These are phyloP conservation scores for Acacia pycnantha DNA, from an alignment of 331 rosid genomes.

Conservation along the genomic window DNA sequence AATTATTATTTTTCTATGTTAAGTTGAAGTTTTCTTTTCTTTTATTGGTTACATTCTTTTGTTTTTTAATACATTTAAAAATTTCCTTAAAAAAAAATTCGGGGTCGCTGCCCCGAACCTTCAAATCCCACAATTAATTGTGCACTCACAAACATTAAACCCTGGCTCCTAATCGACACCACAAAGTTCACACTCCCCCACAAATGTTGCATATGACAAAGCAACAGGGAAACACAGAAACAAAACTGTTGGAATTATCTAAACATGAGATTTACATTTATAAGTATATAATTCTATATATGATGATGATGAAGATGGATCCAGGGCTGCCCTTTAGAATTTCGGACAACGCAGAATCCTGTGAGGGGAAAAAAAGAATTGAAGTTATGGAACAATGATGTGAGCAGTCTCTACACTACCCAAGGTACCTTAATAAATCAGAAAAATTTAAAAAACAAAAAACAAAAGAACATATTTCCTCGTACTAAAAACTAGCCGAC, in stretches of 20 bases:
- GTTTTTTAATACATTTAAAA: too few relatives aligned
- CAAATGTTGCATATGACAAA: neutral
- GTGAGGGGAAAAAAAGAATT: slow-evolving; percentile 15
- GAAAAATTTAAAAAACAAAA: neutral
- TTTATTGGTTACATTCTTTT: too few relatives aligned
- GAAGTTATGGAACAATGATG: slow-evolving; percentile 26
- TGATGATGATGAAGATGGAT: slow-evolving; percentile 10
- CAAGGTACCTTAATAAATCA: slow-evolving; percentile 31
- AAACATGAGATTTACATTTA: slow-evolving; percentile 36
- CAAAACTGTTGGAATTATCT: slow-evolving; percentile 29
- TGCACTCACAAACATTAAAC: too few relatives aligned
- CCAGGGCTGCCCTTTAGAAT: slow-evolving; percentile 31
- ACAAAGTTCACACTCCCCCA: neutral
- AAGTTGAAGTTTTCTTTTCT: too few relatives aligned
- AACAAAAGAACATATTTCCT: slow-evolving; percentile 20
- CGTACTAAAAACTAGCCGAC: slow-evolving; percentile 17
- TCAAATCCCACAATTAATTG: too few relatives aligned
- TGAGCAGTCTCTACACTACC: slow-evolving; percentile 49
- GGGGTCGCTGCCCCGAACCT: too few relatives aligned
- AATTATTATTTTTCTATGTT: too few relatives aligned
- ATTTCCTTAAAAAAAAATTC: too few relatives aligned
- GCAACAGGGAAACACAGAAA: neutral
- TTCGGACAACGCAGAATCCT: slow-evolving; percentile 30
- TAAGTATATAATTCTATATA: slow-evolving; percentile 20
- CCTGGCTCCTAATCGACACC: too few relatives aligned